Percentiles rank a stretch among this genome's conserved stretches.
Conservation (phyloP, 2,329 filamentous ascomycete species). For the Exophiala oligosperma region DNA sequence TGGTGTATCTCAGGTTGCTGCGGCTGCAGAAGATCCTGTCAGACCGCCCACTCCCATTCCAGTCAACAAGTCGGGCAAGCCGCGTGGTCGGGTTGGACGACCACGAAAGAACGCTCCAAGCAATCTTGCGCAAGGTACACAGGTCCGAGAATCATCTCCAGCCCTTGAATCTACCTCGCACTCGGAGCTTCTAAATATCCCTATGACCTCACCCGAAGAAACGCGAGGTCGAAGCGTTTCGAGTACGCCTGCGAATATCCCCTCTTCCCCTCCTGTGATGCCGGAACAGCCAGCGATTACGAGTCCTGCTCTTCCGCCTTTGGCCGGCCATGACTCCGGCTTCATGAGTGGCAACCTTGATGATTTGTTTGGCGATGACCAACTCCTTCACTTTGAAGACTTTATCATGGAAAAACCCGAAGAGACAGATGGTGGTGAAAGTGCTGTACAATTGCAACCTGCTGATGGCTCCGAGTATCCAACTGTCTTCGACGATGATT, state of each 20-base stretch:
- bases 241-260: conserved; percentile 77
- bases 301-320: conserved; percentile 69
- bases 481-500: conserved; percentile 25
- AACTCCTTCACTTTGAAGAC: conserved; percentile 27
- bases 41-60: conserved; percentile 49
- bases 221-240: conserved; percentile 51
- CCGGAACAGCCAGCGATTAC: conserved; percentile 61
- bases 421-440: neutral
- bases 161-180: conserved; percentile 43
- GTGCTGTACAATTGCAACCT: conserved; percentile 4
- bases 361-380: conserved; percentile 27
- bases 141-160: conserved; percentile 45
- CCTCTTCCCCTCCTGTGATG: conserved; percentile 85
- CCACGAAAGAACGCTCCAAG: conserved; percentile 34
- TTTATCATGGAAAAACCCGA: conserved; percentile 24
- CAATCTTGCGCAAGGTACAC: conserved; percentile 64
- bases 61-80: conserved; percentile 22
- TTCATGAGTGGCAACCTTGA: conserved; percentile 80
- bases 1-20: conserved; percentile 30
- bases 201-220: conserved; percentile 51
- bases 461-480: conserved; percentile 5
- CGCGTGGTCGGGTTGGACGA: conserved; percentile 23
- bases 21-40: conserved; percentile 43
- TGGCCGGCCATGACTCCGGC: conserved; percentile 67
- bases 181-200: conserved; percentile 43